A percentile compares a stretch with the other conserved stretches of the same genome.
Evolutionary conservation across 371 early-diverging fungal species (phyloP).

Genomic region (Haplosporangium sp.): DNA sequence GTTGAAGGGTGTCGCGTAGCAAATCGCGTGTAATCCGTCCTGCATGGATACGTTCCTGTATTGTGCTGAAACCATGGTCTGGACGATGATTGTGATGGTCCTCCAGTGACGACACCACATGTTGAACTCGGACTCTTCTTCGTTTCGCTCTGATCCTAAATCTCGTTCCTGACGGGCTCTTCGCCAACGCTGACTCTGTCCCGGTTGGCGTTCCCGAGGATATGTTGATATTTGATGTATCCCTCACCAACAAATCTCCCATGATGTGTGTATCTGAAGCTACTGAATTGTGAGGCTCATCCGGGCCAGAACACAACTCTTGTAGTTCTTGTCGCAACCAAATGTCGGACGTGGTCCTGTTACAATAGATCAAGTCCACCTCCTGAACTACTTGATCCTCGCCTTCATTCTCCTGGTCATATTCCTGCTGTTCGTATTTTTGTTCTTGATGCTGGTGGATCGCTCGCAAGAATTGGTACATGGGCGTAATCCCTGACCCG

Average conservation of each 20-base stretch:
- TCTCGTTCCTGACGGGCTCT: too few relatives aligned
- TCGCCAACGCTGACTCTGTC: too few relatives aligned
- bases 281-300: background rate
- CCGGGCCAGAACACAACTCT: background rate
- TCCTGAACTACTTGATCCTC: background rate
- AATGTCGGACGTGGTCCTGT: slow-evolving; percentile 29
- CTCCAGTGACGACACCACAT: slow-evolving; percentile 24
- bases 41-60: slow-evolving; percentile 12
- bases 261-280: too few relatives aligned
- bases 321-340: slow-evolving; percentile 41
- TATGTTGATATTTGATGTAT: too few relatives aligned
- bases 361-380: slow-evolving; percentile 47
- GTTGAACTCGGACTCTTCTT: slow-evolving; percentile 27
- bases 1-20: slow-evolving; percentile 14
- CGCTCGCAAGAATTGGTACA: slow-evolving; percentile 37
- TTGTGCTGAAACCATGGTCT: too few relatives aligned
- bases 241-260: slow-evolving; percentile 2
- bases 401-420: background rate
- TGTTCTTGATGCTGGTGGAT: slow-evolving; percentile 19
- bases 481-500: slow-evolving; percentile 51
- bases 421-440: background rate
- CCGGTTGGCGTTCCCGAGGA: too few relatives aligned
- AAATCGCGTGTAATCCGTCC: slow-evolving; percentile 33
- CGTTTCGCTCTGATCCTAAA: background rate
- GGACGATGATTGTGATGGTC: background rate